Evolutionary conservation across 164 flowering plant species (phyloP).

Genomic region (Chimonanthus praecox): DNA sequence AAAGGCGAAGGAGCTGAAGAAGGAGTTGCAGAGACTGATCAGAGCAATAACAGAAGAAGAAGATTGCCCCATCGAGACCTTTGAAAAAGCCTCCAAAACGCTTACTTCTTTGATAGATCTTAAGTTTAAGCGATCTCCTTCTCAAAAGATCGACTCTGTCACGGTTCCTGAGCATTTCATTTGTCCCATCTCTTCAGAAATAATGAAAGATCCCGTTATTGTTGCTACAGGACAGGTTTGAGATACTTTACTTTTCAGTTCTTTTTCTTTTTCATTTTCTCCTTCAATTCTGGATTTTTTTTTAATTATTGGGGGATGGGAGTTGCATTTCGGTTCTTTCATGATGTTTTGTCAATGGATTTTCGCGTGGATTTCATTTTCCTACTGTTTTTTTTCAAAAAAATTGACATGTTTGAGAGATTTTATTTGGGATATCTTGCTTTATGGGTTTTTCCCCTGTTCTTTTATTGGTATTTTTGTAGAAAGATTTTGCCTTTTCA

Average conservation of each 20-base stretch:
- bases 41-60: slow-evolving; percentile 37
- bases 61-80: slow-evolving; percentile 21
- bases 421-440: background rate
- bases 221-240: slow-evolving; percentile 69
- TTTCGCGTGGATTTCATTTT: background rate
- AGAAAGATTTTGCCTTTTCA: background rate
- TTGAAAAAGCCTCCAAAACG: slow-evolving; percentile 35
- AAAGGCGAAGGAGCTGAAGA: slow-evolving; percentile 37
- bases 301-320: background rate
- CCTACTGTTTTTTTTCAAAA: background rate
- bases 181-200: slow-evolving; percentile 57
- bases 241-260: background rate
- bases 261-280: background rate
- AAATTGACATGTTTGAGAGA: background rate
- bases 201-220: slow-evolving; percentile 76
- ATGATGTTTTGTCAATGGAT: background rate
- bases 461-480: background rate
- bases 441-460: background rate
- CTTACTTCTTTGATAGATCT: slow-evolving; percentile 39
- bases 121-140: slow-evolving; percentile 32
- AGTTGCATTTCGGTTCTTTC: background rate
- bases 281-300: background rate
- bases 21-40: slow-evolving; percentile 45
- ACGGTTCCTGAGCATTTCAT: slow-evolving; percentile 43
- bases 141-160: slow-evolving; percentile 18